These are phyloP conservation scores for Mallotus nudiflorus DNA, from an alignment of 345 rosid species.

Conservation along the genomic window DNA sequence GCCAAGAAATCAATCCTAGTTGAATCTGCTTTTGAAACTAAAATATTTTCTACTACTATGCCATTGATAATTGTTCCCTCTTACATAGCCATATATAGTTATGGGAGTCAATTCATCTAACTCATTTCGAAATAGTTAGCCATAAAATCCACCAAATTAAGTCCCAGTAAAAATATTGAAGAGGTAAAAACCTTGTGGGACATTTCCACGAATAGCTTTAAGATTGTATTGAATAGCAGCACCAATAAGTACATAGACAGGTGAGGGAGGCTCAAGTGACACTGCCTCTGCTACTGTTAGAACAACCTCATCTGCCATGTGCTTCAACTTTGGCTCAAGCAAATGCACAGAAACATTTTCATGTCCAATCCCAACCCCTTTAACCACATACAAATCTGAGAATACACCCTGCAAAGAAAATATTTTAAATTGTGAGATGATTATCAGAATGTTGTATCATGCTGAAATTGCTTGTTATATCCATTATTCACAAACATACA, in stretches of 20 bases:
- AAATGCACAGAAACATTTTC: slow-evolving; percentile 81
- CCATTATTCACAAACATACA: slow-evolving; percentile 41
- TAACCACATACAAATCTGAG: slow-evolving; percentile 83
- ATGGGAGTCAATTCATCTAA: neutral
- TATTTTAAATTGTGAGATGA: slow-evolving; percentile 20
- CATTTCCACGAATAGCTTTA: slow-evolving; percentile 74
- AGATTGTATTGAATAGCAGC: slow-evolving; percentile 68
- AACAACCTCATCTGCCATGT: slow-evolving; percentile 68
- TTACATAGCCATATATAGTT: neutral
- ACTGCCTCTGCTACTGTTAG: slow-evolving; percentile 97
- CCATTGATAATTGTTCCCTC: neutral
- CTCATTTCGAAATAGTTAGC: neutral
- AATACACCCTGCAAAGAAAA: slow-evolving; percentile 69
- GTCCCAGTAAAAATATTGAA: slow-evolving; percentile 12
- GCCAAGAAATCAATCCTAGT: neutral
- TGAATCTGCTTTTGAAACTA: neutral
- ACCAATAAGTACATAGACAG: slow-evolving; percentile 78
- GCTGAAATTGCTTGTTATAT: slow-evolving; percentile 6
- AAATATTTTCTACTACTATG: neutral
- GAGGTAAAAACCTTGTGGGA: slow-evolving; percentile 70
- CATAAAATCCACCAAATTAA: neutral
- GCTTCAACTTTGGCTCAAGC: slow-evolving; percentile 63
- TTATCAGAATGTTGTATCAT: neutral
- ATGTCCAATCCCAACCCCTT: slow-evolving; percentile 80
- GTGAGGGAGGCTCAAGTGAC: slow-evolving; percentile 88